phyloP scores from a whole-genome alignment of 1,284 basidiomycete genomes.

The Phaffia rhodozyma region DNA sequence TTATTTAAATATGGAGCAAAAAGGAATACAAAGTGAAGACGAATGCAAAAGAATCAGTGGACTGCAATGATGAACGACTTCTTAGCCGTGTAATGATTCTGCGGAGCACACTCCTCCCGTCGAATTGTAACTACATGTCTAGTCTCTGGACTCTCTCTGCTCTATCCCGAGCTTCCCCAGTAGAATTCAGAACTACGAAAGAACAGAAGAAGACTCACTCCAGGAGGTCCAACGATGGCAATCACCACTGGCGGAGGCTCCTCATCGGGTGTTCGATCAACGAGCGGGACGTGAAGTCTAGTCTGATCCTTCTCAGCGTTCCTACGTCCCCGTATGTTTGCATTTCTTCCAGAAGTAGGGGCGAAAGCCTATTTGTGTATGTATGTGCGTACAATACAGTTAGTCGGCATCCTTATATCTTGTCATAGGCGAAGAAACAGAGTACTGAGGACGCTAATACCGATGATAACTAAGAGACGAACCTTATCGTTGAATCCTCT shows the following conservation, averaged over 20 bases:
- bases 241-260: conserved; percentile 88
- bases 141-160: background rate
- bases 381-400: background rate
- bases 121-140: background rate
- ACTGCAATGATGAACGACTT: background rate
- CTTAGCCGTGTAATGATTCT: background rate
- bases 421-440: background rate
- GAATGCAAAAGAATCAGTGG: background rate
- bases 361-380: conserved; percentile 56
- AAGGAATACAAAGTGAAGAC: background rate
- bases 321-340: conserved; percentile 75
- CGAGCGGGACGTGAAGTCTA: conserved; percentile 86
- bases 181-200: background rate
- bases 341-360: conserved; percentile 72
- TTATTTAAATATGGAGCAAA: background rate
- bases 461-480: conserved; percentile 20
- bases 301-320: conserved; percentile 92
- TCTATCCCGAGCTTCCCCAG: background rate
- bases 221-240: conserved; percentile 93
- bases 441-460: no score
- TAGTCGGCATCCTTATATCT: background rate
- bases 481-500: conserved; percentile 85
- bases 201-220: conserved; percentile 41
- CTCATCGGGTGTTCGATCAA: conserved; percentile 85
- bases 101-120: background rate